Base-by-base conservation (phyloP, 805 yeast genomes). In the Schizosaccharomyces octosporus region DNA sequence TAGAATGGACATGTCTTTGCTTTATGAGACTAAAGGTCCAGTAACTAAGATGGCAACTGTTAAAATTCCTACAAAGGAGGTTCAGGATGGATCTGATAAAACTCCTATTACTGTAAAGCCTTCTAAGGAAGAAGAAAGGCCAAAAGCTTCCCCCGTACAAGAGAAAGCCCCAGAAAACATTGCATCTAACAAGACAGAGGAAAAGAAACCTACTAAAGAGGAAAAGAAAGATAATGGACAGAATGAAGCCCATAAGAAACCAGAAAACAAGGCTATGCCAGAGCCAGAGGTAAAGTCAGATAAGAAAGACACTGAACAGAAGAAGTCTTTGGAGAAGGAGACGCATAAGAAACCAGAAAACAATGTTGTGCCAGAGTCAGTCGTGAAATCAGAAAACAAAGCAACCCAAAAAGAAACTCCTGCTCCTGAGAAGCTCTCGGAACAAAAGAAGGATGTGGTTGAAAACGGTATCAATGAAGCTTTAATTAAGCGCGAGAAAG, bases 1-100 rank as follows among this genome's bases (percentile, higher is more conserved):
- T 61, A 74, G 90, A 65, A 74, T 87, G 66, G 79, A 82, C 43
- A 79, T 94, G 84, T 83, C 79, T 69, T 80, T 85, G 11, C 27
- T 51, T 11, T 51, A 51, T 29, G 57, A 51, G 36, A 9, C 57
- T 9, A 51, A 51, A 24, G 57, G 57, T 29, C n/a, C 36, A 24
- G 36, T 29, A 24, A 6, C 31, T 19, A 24, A 24, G 17, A 29
- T 9, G 6, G 17, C 32, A 17, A 9, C 39, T 11, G 31, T 29
- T 7, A 51, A 21, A 6, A 17, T 51, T 24, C 36, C 57, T 29
- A 24, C 36, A 6, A 17, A 21, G 9, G 36, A 21, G 57, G 57
- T 51, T 9, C 57, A 21, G 3, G 27, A 29, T 5, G 31, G 9
- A 13, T 15, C 21, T 17, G 57, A 51, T n/a, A 27, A 31, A 5